phyloP scores from a whole-genome alignment of 352 stramenopile species.

The Globisporangium orthogonon region DNA sequence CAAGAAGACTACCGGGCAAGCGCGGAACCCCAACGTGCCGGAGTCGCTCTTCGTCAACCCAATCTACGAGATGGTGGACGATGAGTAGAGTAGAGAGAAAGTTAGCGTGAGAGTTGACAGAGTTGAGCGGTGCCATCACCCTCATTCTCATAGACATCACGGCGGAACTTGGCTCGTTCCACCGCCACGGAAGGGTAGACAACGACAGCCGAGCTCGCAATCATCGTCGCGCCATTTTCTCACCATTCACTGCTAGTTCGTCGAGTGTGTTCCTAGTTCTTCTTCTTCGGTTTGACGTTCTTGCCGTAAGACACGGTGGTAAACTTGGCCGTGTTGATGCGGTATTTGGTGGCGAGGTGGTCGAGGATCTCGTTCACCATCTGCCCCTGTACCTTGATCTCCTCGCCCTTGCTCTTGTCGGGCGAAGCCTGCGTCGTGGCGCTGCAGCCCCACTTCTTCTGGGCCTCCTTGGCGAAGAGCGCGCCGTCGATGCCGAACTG shows the following conservation, averaged over 20 bases:
- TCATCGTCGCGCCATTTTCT: background rate
- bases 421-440: constrained; percentile 38
- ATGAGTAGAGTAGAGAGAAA: constrained; percentile 5
- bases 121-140: background rate
- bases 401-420: constrained; percentile 60
- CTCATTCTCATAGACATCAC: background rate
- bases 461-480: constrained; percentile 66
- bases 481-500: constrained; percentile 72
- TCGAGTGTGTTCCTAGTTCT: constrained; percentile 15
- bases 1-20: constrained; percentile 4
- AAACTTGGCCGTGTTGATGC: constrained; percentile 62
- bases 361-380: constrained; percentile 73
- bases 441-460: constrained; percentile 83
- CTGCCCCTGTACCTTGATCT: constrained; percentile 78
- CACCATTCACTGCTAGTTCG: too few species aligned
- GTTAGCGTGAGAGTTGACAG: background rate
- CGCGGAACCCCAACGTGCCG: constrained; percentile 11
- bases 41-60: constrained; percentile 17
- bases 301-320: constrained; percentile 68
- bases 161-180: background rate
- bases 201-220: background rate
- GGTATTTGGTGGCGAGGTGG: constrained; percentile 59
- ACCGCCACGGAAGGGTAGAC: background rate
- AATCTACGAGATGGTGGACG: constrained; percentile 16
- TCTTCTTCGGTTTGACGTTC: constrained; percentile 77